These are phyloP conservation scores for Eucalyptus viminalis DNA, from an alignment of 345 rosid species.

Conservation along the genomic window DNA sequence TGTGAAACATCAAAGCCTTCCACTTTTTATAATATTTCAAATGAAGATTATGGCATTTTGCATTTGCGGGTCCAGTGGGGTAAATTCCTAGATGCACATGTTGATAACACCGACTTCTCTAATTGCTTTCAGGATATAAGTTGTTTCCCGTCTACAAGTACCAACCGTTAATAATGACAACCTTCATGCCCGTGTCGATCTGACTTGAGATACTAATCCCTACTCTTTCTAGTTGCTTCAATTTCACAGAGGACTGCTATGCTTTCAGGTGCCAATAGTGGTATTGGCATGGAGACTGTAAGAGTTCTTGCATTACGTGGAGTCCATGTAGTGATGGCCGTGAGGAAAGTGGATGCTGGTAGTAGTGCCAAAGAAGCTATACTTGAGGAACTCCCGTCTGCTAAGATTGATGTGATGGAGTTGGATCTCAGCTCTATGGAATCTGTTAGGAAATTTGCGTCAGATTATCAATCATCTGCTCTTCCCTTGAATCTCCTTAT, in stretches of 20 bases:
- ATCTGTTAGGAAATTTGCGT: slow-evolving; percentile 19
- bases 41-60: not conserved
- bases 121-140: not conserved
- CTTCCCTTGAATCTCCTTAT: slow-evolving; percentile 30
- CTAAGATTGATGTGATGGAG: slow-evolving; percentile 15
- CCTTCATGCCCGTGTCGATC: not conserved
- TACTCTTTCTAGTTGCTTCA: not conserved
- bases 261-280: slow-evolving; percentile 25
- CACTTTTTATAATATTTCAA: not conserved
- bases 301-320: slow-evolving; percentile 19
- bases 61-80: not conserved
- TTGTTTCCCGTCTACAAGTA: not conserved
- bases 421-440: slow-evolving; percentile 30
- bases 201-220: not conserved
- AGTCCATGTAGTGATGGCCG: not conserved
- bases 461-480: slow-evolving; percentile 5
- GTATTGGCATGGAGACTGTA: slow-evolving; percentile 21
- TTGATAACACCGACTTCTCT: not conserved
- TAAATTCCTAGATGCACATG: not conserved
- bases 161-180: not conserved
- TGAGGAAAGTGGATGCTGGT: slow-evolving; percentile 20
- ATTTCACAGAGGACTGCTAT: not conserved
- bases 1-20: not conserved
- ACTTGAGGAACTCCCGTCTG: not conserved
- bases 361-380: slow-evolving; percentile 10